Base-by-base conservation (phyloP, 495 filamentous ascomycete species). In the Oidiodendron maius region DNA sequence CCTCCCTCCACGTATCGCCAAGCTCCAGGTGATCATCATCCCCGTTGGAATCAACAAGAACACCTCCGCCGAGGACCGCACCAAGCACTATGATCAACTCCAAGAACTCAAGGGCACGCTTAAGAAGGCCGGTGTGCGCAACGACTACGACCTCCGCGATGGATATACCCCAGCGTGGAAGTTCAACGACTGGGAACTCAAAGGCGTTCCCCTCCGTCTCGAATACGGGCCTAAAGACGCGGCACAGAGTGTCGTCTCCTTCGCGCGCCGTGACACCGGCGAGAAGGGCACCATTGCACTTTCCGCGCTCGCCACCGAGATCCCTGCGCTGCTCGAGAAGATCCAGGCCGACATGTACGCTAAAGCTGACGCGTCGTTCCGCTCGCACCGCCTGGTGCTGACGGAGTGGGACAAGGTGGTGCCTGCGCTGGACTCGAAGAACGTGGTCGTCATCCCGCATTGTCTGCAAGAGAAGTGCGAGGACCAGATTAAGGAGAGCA, bases 171-270 rank as follows among this genome's bases (percentile, higher is more conserved):
- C 93, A 12, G 91, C 87, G 52, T 96, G 83, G 79, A 97, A 98
- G 67, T 96, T 97, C 76, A 93, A 93, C 72, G 87, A 97, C 68
- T 95, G 86, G 86, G 94, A 98, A 67, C 72, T 95, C 50, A 90
- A 89, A 66, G 93, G 93, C 64, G 83, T 96, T 12, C 93, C 94
- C 13, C 71, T 98, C 24, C 89, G 94, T 30, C 74, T 98, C 40
- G 93, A 97, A 65, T 93, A 94, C 62, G 94, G 94, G 30, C 93
- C 93, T 40, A 93, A 93, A 65, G 93, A 97, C 63, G 81, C 82
- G 2, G 86, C 82, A 35, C 87, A 88, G 56, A 77, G 85, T 40
- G 86, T 90, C 21, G 82, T 96, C 48, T 86, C 86, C 43, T 84
- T 80, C 50, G 84, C 90, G 9, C 87, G 93, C 50, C 86, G 93